Base-by-base conservation (phyloP, 345 rosid species). In the Murraya koenigii region DNA sequence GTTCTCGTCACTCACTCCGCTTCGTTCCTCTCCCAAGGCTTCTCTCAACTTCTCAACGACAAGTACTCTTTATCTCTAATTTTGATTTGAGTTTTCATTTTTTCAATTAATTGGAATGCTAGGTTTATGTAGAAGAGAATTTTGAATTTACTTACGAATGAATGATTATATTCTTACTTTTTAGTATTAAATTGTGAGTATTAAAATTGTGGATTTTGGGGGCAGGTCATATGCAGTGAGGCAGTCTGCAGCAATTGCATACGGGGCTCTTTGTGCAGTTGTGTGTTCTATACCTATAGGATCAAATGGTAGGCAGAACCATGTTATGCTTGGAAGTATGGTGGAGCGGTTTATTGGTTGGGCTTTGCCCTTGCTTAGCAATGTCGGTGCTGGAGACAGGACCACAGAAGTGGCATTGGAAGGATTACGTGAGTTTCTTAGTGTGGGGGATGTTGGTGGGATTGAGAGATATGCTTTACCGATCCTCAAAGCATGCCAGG, bases 1-100 rank as follows among this genome's bases (percentile, higher is more conserved):
- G 85, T 95, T 81, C 91, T 93, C 72, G 87, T 95, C 22, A 77
- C 90, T n/a, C 97, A 93, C 87, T 93, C 97, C 70, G 97, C 97
- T 69, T 81, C 97, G 61, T 93, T 86, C 79, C 95, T 93, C 70
- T 82, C 91, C 44, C 93, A 90, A 82, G 98, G 95, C 52, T 85
- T 95, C 83, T 91, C 91, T 70, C 88, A 93, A 66, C 97, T 95
- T 78, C 89, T 90, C 66, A 75, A 91, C 4, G 97, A 93, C 82
- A 92, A 93, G 98, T 93, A 85, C 52, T 75, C 66, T 59, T 30
- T 39, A 69, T 64, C 38, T 15, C 25, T 61, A 56, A 9, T 23
- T 38, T 30, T 70, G 35, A 44, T 25, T 25, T 44, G 15, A 44
- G 3, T 10, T 20, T 8, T 36, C n/a, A 74, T 36, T 1, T 59